phyloP scores from a whole-genome alignment of 1,284 basidiomycete genomes.

The Coniophora puteana region DNA sequence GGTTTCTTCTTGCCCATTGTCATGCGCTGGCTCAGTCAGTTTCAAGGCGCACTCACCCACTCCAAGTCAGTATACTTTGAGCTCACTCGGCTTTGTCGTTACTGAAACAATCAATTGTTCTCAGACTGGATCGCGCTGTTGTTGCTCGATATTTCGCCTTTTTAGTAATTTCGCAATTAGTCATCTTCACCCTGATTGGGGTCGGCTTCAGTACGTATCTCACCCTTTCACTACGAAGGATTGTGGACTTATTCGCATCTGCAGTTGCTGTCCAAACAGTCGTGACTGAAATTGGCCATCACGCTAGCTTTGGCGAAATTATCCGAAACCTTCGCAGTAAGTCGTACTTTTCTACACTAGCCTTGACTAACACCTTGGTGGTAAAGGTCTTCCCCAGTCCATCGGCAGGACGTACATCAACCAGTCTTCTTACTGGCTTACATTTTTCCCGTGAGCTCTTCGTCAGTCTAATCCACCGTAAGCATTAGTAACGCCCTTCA shows the following conservation, averaged over 20 bases:
- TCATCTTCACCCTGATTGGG: constrained; percentile 90
- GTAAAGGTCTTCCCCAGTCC: constrained; percentile 58
- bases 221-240: neutral
- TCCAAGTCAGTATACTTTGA: constrained; percentile 19
- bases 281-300: constrained; percentile 63
- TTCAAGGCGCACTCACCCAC: constrained; percentile 78
- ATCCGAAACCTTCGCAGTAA: constrained; percentile 63
- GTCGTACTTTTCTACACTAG: constrained; percentile 18
- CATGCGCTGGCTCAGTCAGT: constrained; percentile 82
- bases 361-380: constrained; percentile 3
- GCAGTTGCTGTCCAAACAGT: constrained; percentile 55
- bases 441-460: constrained; percentile 81
- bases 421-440: constrained; percentile 89
- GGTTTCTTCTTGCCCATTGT: constrained; percentile 84
- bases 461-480: neutral
- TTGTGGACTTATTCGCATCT: constrained; percentile 3
- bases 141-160: constrained; percentile 90
- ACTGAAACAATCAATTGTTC: constrained; percentile 19
- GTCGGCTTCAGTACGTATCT: constrained; percentile 72
- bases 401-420: constrained; percentile 83
- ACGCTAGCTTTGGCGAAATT: constrained; percentile 65
- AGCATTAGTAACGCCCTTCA: constrained; percentile 10
- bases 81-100: neutral
- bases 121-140: constrained; percentile 83
- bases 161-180: constrained; percentile 84